Evolutionary conservation across 352 stramenopile genomes (phyloP), one percentile per base, ranked within the genome.

Genomic region (Peronosclerospora sorghi): DNA sequence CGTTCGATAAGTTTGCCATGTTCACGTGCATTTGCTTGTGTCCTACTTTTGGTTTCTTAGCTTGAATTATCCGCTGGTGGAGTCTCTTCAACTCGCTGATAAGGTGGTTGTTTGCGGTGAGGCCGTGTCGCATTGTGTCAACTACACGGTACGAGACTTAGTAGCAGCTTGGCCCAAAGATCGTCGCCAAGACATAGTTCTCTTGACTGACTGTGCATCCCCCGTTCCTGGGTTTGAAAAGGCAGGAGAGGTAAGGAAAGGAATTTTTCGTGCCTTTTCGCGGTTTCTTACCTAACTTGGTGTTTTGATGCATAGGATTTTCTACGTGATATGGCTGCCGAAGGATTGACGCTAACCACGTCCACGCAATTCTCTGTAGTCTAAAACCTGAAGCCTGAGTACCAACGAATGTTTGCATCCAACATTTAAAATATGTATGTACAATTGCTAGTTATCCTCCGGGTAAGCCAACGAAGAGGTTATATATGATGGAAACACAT

Each of bases 101-200:
- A 73, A 76, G 40, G 74, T 98, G 1, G 49, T 96, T 10, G 67
- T 98, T 26, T 96, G 86, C 42, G 95, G 95, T 18, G 89, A 98
- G 61, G 93, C 95, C 5, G 68, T 95, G 48, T 97, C 86, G 29
- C 95, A 98, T 62, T 98, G 94, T 65, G 93, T 98, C 21, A 98
- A 98, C 61, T 97, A 96, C 67, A 97, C 94, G 0, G 62, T 96
- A 7, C 70, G 92, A 13, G 92, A 98, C 51, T 73, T 98, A 29
- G 67, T 95, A 0, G 59, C 75, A 15, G 54, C 78, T 18, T 97
- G 84, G 86, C 74, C 85, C 1, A 60, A 59, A 19, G 63, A 86
- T 7, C 64, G 87, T n/a, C 42, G 65, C 9, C 32, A 53, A 5
- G 66, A 91, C 54, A 46, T 95, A 27, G 61, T 90, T n/a, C 48